Conservation (phyloP, 495 filamentous ascomycete genomes). For the Penicillium daleae region DNA sequence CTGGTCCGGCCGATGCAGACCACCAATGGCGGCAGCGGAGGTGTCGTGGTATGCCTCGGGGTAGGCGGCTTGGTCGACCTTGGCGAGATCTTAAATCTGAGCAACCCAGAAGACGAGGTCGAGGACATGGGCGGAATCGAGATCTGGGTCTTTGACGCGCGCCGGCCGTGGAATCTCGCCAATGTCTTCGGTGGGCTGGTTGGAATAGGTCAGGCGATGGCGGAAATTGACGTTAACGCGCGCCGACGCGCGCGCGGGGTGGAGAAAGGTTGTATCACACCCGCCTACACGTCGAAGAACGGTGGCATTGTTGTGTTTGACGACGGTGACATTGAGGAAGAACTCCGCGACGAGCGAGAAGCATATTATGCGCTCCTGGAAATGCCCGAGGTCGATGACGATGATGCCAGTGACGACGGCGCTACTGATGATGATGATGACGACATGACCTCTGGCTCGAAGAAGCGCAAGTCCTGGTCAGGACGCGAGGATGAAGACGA, state of each 20-base stretch:
- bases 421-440: conserved; percentile 44
- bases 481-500: conserved; percentile 72
- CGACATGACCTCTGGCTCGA: conserved; percentile 40
- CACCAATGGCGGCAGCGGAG: conserved; percentile 76
- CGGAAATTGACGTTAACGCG: conserved; percentile 53
- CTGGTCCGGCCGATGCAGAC: conserved; percentile 82
- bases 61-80: conserved; percentile 91
- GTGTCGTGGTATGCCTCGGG: conserved; percentile 88
- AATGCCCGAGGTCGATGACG: conserved; percentile 89
- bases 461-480: conserved; percentile 87
- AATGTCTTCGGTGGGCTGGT: conserved; percentile 86
- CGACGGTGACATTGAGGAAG: conserved; percentile 94
- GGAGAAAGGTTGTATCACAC: conserved; percentile 67
- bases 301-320: conserved; percentile 92
- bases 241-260: conserved; percentile 55
- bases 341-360: conserved; percentile 70
- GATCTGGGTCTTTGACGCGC: conserved; percentile 91
- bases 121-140: conserved; percentile 76
- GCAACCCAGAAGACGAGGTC: conserved; percentile 52
- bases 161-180: conserved; percentile 90
- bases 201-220: conserved; percentile 46
- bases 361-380: conserved; percentile 81
- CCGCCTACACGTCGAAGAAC: conserved; percentile 71
- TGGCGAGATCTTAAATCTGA: conserved; percentile 70
- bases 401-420: conserved; percentile 53